Evolutionary conservation across 805 yeast genomes (phyloP).

Genomic region (Clavispora phyllophila): DNA sequence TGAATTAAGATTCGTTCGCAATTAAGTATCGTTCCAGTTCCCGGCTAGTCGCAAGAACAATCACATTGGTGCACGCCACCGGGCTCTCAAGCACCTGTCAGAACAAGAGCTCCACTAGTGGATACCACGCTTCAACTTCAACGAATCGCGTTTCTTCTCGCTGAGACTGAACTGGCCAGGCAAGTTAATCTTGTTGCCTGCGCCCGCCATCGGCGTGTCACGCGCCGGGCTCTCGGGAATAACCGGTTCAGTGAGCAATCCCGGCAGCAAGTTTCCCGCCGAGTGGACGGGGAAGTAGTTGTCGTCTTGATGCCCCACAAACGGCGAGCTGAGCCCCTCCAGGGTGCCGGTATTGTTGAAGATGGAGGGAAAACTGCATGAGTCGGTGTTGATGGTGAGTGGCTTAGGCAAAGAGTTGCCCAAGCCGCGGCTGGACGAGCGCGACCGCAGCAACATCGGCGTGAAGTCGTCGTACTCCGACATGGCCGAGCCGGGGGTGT

Average conservation of each 20-base stretch:
- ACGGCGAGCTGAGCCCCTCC: constrained; percentile 35
- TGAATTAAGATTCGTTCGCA: no score
- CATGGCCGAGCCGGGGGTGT: constrained; percentile 3
- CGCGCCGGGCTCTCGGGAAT: constrained; percentile 10
- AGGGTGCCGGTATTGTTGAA: constrained; percentile 1
- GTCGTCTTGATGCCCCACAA: constrained; percentile 24
- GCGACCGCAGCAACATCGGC: constrained; percentile 8
- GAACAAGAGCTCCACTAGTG: constrained; percentile 22
- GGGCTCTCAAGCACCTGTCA: no score
- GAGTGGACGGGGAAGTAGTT: constrained; percentile 8
- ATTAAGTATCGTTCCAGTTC: no score
- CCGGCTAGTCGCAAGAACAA: no score
- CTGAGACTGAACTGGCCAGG: constrained; percentile 33
- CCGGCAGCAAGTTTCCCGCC: constrained; percentile 12
- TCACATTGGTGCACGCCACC: no score
- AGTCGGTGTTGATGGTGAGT: constrained; percentile 35
- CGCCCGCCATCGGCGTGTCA: constrained; percentile 10
- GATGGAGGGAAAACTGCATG: constrained; percentile 14
- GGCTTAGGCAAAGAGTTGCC: constrained; percentile 27
- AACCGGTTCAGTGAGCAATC: constrained; percentile 9
- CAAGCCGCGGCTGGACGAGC: constrained; percentile 14
- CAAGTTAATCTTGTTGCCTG: constrained; percentile 20
- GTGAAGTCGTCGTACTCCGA: constrained; percentile 31
- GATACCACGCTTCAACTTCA: constrained; percentile 42
- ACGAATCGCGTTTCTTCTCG: constrained; percentile 42